Evolutionary conservation across 2,329 filamentous ascomycete species (phyloP).

Genomic region (Curvularia lunata): DNA sequence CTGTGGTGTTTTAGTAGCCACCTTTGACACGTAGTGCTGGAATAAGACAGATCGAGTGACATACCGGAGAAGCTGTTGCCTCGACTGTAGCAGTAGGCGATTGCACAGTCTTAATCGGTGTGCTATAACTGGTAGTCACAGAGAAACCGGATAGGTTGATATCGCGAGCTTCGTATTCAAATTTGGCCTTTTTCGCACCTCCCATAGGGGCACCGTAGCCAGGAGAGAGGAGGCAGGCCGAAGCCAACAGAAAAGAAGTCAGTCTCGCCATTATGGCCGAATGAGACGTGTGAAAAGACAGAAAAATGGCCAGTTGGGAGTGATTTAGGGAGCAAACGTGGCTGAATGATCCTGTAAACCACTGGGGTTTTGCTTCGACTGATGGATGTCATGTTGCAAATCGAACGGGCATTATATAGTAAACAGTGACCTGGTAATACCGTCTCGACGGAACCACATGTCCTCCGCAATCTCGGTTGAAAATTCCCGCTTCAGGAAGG

Average conservation of each 20-base stretch:
- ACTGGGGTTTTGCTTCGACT: slow-evolving; percentile 14
- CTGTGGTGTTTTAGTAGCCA: slow-evolving; percentile 24
- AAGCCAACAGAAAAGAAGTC: slow-evolving; percentile 32
- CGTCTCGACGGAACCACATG: slow-evolving; percentile 11
- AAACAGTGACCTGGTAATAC: slow-evolving; percentile 10
- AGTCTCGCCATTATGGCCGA: slow-evolving; percentile 36
- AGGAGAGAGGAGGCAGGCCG: slow-evolving; percentile 29
- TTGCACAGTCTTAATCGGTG: slow-evolving; percentile 36
- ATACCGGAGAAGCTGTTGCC: slow-evolving; percentile 39
- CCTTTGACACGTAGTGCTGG: neutral
- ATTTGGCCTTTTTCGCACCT: slow-evolving; percentile 19
- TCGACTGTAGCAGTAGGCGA: slow-evolving; percentile 32
- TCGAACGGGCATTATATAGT: slow-evolving; percentile 31
- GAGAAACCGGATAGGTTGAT: slow-evolving; percentile 31
- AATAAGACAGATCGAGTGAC: neutral
- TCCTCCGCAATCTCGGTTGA: slow-evolving; percentile 33
- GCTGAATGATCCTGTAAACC: slow-evolving; percentile 11
- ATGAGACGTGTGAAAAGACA: slow-evolving; percentile 12
- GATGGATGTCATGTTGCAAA: slow-evolving; percentile 37
- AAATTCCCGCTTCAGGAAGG: slow-evolving; percentile 32
- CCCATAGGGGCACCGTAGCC: slow-evolving; percentile 34
- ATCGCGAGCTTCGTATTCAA: slow-evolving; percentile 26
- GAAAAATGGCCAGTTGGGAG: slow-evolving; percentile 24
- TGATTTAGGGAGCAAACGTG: slow-evolving; percentile 22
- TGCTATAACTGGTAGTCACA: slow-evolving; percentile 43